Conservation (phyloP, 768 basidiomycete species). For the Hericium erinaceus region DNA sequence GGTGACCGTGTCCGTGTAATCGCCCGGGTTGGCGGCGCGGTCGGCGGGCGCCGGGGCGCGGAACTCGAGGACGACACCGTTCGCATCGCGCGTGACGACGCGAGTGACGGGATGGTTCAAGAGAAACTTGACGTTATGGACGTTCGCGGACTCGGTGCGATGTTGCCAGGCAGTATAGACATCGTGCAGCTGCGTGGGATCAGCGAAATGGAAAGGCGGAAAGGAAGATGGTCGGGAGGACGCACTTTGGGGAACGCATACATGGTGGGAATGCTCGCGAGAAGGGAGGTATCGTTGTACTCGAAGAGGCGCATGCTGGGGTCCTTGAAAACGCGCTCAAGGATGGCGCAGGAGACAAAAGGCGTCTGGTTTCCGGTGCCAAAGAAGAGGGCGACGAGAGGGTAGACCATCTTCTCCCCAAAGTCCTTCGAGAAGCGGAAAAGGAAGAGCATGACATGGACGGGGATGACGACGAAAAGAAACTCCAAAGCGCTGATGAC, state of each 20-base stretch:
- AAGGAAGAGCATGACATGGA: constrained; percentile 25
- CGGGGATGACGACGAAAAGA: constrained; percentile 24
- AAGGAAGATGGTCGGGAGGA: too few relatives aligned
- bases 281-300: constrained; percentile 22
- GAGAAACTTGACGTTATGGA: constrained; percentile 19
- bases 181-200: constrained; percentile 16
- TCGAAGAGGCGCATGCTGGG: constrained; percentile 28
- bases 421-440: constrained; percentile 28
- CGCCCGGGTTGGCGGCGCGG: background rate
- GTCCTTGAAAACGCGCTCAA: constrained; percentile 26
- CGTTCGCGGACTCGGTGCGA: constrained; percentile 13
- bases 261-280: constrained; percentile 28
- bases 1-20: background rate
- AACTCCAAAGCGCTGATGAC: constrained; percentile 24
- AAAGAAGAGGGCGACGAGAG: constrained; percentile 27
- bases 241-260: constrained; percentile 27
- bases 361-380: constrained; percentile 31
- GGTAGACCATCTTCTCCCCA: constrained; percentile 28
- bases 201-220: too few relatives aligned
- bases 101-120: constrained; percentile 18
- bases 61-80: constrained; percentile 18
- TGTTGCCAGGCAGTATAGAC: constrained; percentile 24
- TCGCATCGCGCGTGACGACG: constrained; percentile 13
- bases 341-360: constrained; percentile 25
- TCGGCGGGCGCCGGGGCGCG: constrained; percentile 5